These are phyloP conservation scores for Exsudoporus frostii DNA, from an alignment of 768 basidiomycete species.

Conservation along the genomic window DNA sequence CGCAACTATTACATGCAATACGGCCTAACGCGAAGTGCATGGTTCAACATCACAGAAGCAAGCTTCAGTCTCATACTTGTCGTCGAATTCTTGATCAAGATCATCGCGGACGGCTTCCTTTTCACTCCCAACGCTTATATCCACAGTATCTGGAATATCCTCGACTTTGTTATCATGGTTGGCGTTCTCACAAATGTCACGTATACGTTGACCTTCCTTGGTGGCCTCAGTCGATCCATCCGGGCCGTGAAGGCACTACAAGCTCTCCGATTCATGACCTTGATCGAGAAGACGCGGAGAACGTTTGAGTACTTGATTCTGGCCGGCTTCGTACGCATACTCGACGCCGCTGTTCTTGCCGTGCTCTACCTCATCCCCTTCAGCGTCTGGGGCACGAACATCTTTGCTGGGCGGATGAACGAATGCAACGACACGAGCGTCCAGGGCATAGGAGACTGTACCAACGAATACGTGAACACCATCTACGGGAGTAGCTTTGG, in stretches of 20 bases:
- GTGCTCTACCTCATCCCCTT: conserved; percentile 91
- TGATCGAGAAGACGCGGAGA: conserved; percentile 80
- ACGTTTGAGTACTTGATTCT: conserved; percentile 88
- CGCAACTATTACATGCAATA: conserved; percentile 60
- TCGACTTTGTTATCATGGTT: conserved; percentile 83
- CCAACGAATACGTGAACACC: conserved; percentile 67
- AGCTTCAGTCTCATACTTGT: conserved; percentile 69
- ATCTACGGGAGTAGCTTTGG: conserved; percentile 59
- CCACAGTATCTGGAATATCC: conserved; percentile 85
- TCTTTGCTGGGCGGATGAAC: conserved; percentile 84
- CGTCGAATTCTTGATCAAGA: conserved; percentile 83
- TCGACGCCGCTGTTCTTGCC: conserved; percentile 88
- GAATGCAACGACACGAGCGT: conserved; percentile 69
- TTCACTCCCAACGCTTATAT: conserved; percentile 92
- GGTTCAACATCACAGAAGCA: conserved; percentile 85
- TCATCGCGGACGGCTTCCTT: conserved; percentile 87
- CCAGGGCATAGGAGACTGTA: conserved; percentile 60
- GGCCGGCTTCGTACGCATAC: conserved; percentile 76
- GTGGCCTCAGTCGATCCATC: conserved; percentile 77
- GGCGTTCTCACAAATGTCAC: conserved; percentile 74
- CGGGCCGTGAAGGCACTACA: conserved; percentile 85
- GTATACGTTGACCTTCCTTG: conserved; percentile 69
- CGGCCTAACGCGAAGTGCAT: conserved; percentile 63
- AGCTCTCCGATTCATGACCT: conserved; percentile 84
- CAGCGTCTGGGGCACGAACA: conserved; percentile 91